phyloP scores from a whole-genome alignment of 768 basidiomycete genomes.

The Lentinus tigrinus region DNA sequence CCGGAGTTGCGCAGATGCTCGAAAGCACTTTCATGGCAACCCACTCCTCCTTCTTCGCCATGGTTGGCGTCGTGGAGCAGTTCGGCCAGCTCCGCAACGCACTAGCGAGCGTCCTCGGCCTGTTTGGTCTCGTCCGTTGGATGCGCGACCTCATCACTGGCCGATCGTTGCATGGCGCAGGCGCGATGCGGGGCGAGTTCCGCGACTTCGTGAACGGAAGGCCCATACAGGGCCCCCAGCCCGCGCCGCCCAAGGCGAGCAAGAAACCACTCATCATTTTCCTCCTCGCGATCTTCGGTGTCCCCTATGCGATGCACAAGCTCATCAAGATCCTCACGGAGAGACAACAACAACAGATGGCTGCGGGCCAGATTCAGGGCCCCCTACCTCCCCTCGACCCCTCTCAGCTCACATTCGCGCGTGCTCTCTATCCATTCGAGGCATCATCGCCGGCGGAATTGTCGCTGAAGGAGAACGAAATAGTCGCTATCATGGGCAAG shows the following conservation, averaged over 20 bases:
- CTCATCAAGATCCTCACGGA: constrained; percentile 77
- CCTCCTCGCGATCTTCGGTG: constrained; percentile 87
- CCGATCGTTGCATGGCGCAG: constrained; percentile 36
- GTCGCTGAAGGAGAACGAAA: constrained; percentile 81
- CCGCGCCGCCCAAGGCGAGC: constrained; percentile 58
- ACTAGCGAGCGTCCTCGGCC: constrained; percentile 87
- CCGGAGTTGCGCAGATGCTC: constrained; percentile 94
- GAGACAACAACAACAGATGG: constrained; percentile 44
- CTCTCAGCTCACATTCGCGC: constrained; percentile 76
- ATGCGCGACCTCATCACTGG: constrained; percentile 63
- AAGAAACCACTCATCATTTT: constrained; percentile 93
- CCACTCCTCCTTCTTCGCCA: constrained; percentile 92
- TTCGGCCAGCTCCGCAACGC: constrained; percentile 89
- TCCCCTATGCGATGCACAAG: constrained; percentile 92
- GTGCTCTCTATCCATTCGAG: constrained; percentile 77
- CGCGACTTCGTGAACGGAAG: constrained; percentile 70
- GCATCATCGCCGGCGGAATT: constrained; percentile 78
- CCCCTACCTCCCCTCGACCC: constrained; percentile 71
- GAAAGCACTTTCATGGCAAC: constrained; percentile 98
- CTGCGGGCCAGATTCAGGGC: constrained; percentile 35
- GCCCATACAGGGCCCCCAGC: constrained; percentile 45
- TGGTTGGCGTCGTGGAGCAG: constrained; percentile 96
- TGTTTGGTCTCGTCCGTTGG: constrained; percentile 90
- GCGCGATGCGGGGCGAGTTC: constrained; percentile 63
- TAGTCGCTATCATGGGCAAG: constrained; percentile 88